A percentile compares a stretch with the other conserved stretches of the same genome.
These are phyloP conservation scores for Salix purpurea DNA, from an alignment of 345 rosid genomes.

Conservation along the genomic window DNA sequence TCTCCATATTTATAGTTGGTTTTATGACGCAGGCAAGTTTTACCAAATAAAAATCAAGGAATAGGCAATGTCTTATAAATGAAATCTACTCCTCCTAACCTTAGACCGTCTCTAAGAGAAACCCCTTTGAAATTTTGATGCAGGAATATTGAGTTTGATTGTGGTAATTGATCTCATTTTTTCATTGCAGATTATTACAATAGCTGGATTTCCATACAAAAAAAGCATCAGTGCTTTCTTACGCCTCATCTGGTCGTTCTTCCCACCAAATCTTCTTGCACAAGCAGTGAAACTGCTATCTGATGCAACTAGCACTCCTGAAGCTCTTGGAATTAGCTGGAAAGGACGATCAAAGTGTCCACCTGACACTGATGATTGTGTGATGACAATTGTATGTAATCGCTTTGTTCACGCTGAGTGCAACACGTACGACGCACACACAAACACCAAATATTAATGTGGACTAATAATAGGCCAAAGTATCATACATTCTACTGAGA, in stretches of 20 bases:
- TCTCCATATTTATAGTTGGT: constrained; percentile 68
- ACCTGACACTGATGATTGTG: constrained; percentile 52
- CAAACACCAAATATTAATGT: not conserved
- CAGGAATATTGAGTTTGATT: not conserved
- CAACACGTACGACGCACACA: too few species aligned
- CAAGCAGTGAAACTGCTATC: constrained; percentile 50
- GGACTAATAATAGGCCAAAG: not conserved
- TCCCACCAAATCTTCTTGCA: constrained; percentile 90
- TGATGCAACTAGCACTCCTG: constrained; percentile 59
- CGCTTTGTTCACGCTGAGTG: not conserved
- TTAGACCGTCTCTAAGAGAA: not conserved
- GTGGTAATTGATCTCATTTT: constrained; percentile 12
- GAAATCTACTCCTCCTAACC: not conserved
- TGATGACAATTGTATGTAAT: constrained; percentile 63
- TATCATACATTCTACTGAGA: not conserved
- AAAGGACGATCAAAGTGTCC: constrained; percentile 52
- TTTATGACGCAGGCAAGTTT: constrained; percentile 70
- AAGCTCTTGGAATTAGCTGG: constrained; percentile 84
- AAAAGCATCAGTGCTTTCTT: constrained; percentile 13
- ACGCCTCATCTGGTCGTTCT: constrained; percentile 66
- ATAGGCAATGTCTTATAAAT: not conserved
- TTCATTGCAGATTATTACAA: constrained; percentile 52
- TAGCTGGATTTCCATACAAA: constrained; percentile 58
- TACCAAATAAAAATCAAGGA: constrained; percentile 9
- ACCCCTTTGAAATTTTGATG: not conserved